Base-by-base conservation (phyloP, 2,329 filamentous ascomycete species). In the Aspergillus felis region DNA sequence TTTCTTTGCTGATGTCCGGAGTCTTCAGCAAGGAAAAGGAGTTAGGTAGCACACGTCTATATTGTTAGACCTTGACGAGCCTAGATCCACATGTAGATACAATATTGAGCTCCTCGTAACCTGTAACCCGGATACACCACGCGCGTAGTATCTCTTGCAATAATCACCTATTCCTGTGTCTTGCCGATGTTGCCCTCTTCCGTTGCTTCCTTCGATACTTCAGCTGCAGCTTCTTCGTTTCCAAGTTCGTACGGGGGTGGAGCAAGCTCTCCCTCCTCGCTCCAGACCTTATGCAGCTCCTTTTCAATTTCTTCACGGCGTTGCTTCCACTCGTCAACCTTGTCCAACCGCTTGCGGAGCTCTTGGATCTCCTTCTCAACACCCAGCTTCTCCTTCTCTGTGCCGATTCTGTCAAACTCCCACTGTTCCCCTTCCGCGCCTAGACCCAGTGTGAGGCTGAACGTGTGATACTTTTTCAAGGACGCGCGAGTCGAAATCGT, bases 401-500 rank as follows among this genome's bases (percentile, higher is more conserved):
- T 97, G 57, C 94, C 94, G 64, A 99, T 97, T 56, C 91, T 86
- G 73, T 97, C 90, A 73, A 96, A 90, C 64, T 93, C 88, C 91
- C 94, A 97, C 68, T 89, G 89, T 55, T 90, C 88, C n/a, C 89
- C 91, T 52, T 86, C 83, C 17, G 90, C 86, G 53, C 92, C 93
- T 58, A 89, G 78, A 28, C 92, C 92, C 4, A 99, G 84, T 3
- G 87, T 88, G 9, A 99, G 85, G 66, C 95, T 96, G 76, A 87
- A 97, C 0, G 87, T 92, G 77, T 99, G 94, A 70, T 97, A 97
- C 69, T 93, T 92, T 76, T 97, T 97, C 57, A 99, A 82, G 24
- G 91, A 96, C 14, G 91, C 93, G 47, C 94, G 88, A 0, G 94
- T 99, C 1, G 92, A 96, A 59, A 99, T 93, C 0, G 94, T 99